Evolutionary conservation across 345 rosid genomes (phyloP).

Genomic region (Stellera chamaejasme): DNA sequence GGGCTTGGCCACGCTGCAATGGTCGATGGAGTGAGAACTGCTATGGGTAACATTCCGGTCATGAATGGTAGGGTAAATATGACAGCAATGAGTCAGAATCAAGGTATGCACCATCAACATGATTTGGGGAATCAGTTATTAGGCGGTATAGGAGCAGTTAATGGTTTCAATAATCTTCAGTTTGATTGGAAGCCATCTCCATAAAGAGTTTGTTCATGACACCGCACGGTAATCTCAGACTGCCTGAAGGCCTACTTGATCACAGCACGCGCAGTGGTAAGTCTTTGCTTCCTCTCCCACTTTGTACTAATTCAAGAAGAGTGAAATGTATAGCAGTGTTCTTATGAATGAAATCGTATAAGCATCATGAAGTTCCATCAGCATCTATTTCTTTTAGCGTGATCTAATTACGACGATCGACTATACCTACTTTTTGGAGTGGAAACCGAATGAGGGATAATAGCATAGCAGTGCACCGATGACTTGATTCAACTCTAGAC

Average conservation of each 20-base stretch:
- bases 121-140: conserved; percentile 78
- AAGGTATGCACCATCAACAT: conserved; percentile 56
- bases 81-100: conserved; percentile 48
- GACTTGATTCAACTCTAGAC: too few relatives aligned
- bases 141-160: conserved; percentile 63
- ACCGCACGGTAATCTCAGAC: conserved; percentile 21
- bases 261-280: conserved; percentile 15
- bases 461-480: too few relatives aligned
- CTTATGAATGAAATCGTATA: conserved; percentile 37
- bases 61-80: conserved; percentile 71
- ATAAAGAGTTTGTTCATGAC: conserved; percentile 12
- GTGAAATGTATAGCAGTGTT: conserved; percentile 43
- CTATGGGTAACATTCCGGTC: conserved; percentile 39
- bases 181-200: conserved; percentile 81
- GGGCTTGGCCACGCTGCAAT: conserved; percentile 51
- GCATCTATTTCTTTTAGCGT: conserved; percentile 14
- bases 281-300: conserved; percentile 23
- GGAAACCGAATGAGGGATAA: background rate
- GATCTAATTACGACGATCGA: background rate
- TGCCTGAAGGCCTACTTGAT: conserved; percentile 24
- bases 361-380: conserved; percentile 20
- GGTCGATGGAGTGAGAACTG: conserved; percentile 62
- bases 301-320: conserved; percentile 45
- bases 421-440: background rate
- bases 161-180: conserved; percentile 64